Evolutionary conservation across 208 protist species (phyloP).

Genomic region (Naegleria lovaniensis): DNA sequence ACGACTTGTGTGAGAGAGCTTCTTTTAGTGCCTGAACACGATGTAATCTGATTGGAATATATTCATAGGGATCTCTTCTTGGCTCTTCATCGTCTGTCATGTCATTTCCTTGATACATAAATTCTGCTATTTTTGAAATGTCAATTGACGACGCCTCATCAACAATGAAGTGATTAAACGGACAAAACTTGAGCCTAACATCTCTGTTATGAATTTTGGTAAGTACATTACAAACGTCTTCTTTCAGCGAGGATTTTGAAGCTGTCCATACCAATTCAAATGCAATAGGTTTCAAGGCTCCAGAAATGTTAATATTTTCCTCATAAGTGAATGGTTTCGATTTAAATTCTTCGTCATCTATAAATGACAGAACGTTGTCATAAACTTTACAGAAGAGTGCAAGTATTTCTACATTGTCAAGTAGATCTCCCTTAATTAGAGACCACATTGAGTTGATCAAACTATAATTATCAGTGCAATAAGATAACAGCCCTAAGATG

Average conservation of each 20-base stretch:
- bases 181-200: background rate
- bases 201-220: background rate
- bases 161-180: background rate
- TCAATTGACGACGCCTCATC: background rate
- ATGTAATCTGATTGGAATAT: background rate
- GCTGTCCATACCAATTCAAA: background rate
- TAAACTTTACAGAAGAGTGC: background rate
- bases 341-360: background rate
- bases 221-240: background rate
- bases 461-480: background rate
- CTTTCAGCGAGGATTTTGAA: background rate
- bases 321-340: background rate
- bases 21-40: background rate
- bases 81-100: background rate
- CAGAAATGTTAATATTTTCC: background rate
- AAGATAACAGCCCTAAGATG: background rate
- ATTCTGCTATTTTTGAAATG: background rate
- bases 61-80: background rate
- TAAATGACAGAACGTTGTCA: background rate
- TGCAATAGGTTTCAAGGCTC: background rate
- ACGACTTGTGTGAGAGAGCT: background rate
- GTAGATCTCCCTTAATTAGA: background rate
- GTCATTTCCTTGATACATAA: background rate
- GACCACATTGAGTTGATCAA: background rate
- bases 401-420: background rate